Percentiles rank a stretch among this genome's conserved stretches.
These are phyloP conservation scores for Verticillium albo-atrum DNA, from an alignment of 2,329 filamentous ascomycete species.

Conservation along the genomic window DNA sequence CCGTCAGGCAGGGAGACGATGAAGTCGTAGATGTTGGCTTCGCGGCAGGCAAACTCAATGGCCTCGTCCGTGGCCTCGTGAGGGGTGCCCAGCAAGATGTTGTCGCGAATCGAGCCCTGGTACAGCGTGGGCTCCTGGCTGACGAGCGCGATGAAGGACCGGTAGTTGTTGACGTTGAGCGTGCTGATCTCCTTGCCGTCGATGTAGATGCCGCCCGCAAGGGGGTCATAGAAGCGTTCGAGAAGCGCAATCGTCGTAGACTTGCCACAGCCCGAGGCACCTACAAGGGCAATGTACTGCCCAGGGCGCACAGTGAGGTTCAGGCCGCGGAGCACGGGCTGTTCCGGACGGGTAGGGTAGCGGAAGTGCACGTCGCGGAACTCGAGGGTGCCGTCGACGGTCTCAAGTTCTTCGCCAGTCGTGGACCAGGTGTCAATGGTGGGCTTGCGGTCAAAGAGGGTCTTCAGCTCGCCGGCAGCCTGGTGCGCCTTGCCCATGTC, in stretches of 20 bases:
- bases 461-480: constrained; percentile 75
- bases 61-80: constrained; percentile 65
- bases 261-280: constrained; percentile 93
- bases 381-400: constrained; percentile 74
- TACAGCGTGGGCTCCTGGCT: constrained; percentile 94
- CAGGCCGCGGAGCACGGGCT: constrained; percentile 84
- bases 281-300: constrained; percentile 84
- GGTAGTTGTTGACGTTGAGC: constrained; percentile 83
- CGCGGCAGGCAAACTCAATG: constrained; percentile 74
- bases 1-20: constrained; percentile 82
- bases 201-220: constrained; percentile 73
- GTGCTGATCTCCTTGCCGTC: constrained; percentile 78
- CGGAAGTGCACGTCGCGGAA: constrained; percentile 92
- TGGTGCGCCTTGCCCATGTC: constrained; percentile 92
- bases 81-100: constrained; percentile 76
- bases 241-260: constrained; percentile 87
- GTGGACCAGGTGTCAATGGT: constrained; percentile 76
- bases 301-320: constrained; percentile 70
- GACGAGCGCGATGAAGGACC: constrained; percentile 78
- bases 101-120: constrained; percentile 86
- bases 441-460: constrained; percentile 77
- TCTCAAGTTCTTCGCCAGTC: constrained; percentile 58
- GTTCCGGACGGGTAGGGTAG: constrained; percentile 86
- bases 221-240: constrained; percentile 91
- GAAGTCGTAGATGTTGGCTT: constrained; percentile 91